Evolutionary conservation across 2,329 filamentous ascomycete species (phyloP), one percentile per base, ranked within the genome.

Genomic region (Zasmidium citrigriseum): DNA sequence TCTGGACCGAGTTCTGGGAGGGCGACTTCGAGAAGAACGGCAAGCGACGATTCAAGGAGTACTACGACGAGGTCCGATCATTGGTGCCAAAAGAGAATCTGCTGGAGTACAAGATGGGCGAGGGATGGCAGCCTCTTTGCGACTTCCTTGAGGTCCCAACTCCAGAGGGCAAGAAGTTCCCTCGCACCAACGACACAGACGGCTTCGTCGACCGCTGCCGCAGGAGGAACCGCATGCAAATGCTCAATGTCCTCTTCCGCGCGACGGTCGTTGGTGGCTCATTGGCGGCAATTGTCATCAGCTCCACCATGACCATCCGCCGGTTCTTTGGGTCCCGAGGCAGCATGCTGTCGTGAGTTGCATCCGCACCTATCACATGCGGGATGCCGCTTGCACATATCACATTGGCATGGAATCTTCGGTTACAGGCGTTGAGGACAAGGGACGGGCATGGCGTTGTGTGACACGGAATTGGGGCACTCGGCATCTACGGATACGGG

Each of bases 1-100:
- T 89, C 77, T 89, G 87, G 76, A 82, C 85, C 66, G 82, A 80
- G 56, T 89, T 88, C 75, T 89, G 88, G 79, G 80, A 85, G 61
- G 85, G 84, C 52, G 86, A 89, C 70, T 89, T 89, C 71, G 82
- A 83, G 69, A 82, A 82, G 70, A 78, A 83, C 59, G 87, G 86
- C 69, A 89, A 88, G 76, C 79, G 85, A 53, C 78, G 85, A 47
- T 89, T 84, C 77, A 72, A 75, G 44, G 77, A 82, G 58, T 82
- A 85, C 70, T 83, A 85, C 66, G 80, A 76, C 10, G 75, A 82
- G 64, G 77, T 85, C 23, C 78, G 73, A n/a, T 67, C 70, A 1
- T 57, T 77, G 3, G 77, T 79, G 5, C 80, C 81, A 2, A 69
- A 75, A 7, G 80, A 82, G 60, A 77, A 78, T 58, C 73, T 84